Evolutionary conservation across 192 early-diverging fungal species (phyloP).

Genomic region (Lobosporangium transversale): DNA sequence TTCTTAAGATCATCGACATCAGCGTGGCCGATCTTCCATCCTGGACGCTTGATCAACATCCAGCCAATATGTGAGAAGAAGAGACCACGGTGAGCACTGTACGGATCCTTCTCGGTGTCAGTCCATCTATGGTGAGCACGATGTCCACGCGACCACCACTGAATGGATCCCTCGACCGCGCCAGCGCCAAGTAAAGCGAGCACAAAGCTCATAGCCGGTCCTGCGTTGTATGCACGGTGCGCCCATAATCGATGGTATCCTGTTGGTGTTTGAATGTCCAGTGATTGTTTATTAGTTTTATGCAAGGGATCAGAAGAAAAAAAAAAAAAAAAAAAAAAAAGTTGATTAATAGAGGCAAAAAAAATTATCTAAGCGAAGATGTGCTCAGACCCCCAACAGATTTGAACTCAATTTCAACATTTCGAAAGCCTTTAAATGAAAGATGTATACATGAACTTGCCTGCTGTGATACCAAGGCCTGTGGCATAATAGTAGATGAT

Average conservation of each 20-base stretch:
- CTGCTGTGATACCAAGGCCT: conserved; percentile 90
- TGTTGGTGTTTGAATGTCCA: conserved; percentile 17
- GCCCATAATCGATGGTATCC: conserved; percentile 89
- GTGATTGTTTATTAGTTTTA: neutral
- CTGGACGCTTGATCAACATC: conserved; percentile 86
- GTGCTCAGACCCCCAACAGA: conserved; percentile 4
- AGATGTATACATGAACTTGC: conserved; percentile 47
- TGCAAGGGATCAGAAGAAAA: neutral
- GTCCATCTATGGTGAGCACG: conserved; percentile 91
- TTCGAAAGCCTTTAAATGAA: neutral
- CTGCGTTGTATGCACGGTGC: conserved; percentile 80
- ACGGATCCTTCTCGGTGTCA: conserved; percentile 86
- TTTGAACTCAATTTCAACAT: no score
- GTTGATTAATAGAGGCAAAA: no score
- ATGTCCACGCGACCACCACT: conserved; percentile 89
- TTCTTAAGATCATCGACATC: conserved; percentile 85
- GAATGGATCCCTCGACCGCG: conserved; percentile 84
- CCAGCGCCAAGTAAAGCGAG: conserved; percentile 73
- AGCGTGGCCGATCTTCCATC: conserved; percentile 75
- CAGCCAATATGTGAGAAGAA: conserved; percentile 88
- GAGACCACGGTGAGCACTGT: conserved; percentile 81
- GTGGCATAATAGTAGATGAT: conserved; percentile 80
- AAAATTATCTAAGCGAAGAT: neutral
- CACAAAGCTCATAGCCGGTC: conserved; percentile 67
- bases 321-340: conserved; percentile 3